Conservation (phyloP, 116 monocot genomes). For the Dioscorea cayenensis region DNA sequence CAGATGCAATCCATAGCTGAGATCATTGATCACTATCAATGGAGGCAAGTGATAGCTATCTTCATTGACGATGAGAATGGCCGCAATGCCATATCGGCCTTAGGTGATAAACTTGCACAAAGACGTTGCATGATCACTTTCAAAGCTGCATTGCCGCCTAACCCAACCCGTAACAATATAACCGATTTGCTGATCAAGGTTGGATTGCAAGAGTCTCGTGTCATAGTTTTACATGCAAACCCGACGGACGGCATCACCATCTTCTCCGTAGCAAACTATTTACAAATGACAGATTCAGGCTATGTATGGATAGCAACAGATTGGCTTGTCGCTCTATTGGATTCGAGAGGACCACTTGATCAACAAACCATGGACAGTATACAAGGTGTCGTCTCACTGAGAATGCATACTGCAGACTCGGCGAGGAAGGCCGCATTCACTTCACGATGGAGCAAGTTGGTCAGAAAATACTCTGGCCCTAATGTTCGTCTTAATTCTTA, state of each 20-base stretch:
- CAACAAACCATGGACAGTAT: slow-evolving; percentile 7
- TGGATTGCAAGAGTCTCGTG: slow-evolving; percentile 45
- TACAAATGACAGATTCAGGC: slow-evolving; percentile 45
- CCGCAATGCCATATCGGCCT: slow-evolving; percentile 53
- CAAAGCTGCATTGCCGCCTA: slow-evolving; percentile 39
- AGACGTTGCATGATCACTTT: slow-evolving; percentile 58
- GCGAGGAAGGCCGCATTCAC: slow-evolving; percentile 21
- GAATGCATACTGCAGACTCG: slow-evolving; percentile 39
- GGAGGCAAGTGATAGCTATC: slow-evolving; percentile 55
- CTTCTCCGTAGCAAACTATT: slow-evolving; percentile 41
- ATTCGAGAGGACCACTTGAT: slow-evolving; percentile 19
- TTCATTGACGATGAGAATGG: slow-evolving; percentile 69
- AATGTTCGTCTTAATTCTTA: slow-evolving; percentile 35
- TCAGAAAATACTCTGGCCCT: slow-evolving; percentile 15
- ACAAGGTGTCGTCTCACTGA: slow-evolving; percentile 32
- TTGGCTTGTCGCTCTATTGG: slow-evolving; percentile 45
- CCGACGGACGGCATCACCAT: slow-evolving; percentile 21
- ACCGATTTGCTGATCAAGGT: slow-evolving; percentile 43
- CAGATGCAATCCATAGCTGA: slow-evolving; percentile 74
- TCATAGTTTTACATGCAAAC: slow-evolving; percentile 50
- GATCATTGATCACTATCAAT: slow-evolving; percentile 46
- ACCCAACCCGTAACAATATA: slow-evolving; percentile 23
- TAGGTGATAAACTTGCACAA: slow-evolving; percentile 45
- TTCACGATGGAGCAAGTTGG: slow-evolving; percentile 34
- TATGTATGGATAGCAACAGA: slow-evolving; percentile 72